These are phyloP conservation scores for Exobasidium rhododendri DNA, from an alignment of 1,284 basidiomycete species.

Conservation along the genomic window DNA sequence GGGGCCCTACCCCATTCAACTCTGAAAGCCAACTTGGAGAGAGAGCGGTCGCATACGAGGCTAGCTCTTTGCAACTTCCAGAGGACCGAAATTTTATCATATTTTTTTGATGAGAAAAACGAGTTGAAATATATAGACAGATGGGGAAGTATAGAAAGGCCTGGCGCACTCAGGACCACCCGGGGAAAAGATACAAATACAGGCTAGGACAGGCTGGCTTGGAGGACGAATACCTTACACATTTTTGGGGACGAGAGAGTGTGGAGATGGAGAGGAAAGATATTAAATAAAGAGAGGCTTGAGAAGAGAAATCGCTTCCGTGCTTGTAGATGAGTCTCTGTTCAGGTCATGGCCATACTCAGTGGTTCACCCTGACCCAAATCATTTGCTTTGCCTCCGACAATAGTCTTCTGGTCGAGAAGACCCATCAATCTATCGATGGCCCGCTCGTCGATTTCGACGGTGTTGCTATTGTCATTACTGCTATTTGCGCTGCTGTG, in stretches of 20 bases:
- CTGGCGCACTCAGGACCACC: too few species aligned
- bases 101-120: neutral
- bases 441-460: slow-evolving; percentile 37
- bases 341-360: slow-evolving; percentile 10
- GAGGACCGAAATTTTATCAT: too few species aligned
- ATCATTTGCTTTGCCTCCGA: neutral
- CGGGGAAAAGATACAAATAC: too few species aligned
- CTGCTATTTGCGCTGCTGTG: neutral
- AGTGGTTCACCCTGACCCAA: neutral
- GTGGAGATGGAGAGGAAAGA: neutral
- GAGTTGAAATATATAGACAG: too few species aligned
- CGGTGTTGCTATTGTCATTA: neutral
- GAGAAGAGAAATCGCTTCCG: neutral
- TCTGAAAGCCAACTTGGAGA: too few species aligned
- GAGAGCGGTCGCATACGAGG: neutral
- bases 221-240: too few species aligned
- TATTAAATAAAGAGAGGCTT: neutral
- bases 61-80: too few species aligned
- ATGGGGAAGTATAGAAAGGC: too few species aligned
- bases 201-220: too few species aligned
- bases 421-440: slow-evolving; percentile 34
- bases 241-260: neutral
- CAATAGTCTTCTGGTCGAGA: slow-evolving; percentile 29
- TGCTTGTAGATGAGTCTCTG: too few species aligned
- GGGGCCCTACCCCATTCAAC: too few species aligned